Evolutionary conservation across 208 protist genomes (phyloP), one percentile per base, ranked within the genome.

Genomic region (Trypanosoma platydactyli): DNA sequence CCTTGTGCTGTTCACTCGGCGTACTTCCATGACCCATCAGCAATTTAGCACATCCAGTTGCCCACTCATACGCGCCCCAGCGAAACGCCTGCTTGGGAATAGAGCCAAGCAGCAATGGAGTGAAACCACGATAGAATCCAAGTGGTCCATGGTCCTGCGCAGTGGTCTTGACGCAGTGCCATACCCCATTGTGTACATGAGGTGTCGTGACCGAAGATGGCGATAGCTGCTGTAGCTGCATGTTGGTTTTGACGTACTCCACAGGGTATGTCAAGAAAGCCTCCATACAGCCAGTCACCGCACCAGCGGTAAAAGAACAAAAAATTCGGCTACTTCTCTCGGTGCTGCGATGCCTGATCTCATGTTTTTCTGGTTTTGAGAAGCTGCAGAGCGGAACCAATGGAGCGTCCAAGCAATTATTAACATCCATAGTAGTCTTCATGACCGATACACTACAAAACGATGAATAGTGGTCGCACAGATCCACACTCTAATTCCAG

Each of bases 171-270:
- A 64, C 53, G 51, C 72, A 75, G 24, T 77, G 67, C 27, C 58
- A 62, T 6, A 77, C 51, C 3, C 67, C 72, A 24, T 30, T 56
- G 48, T 69, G 70, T 0, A 30, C 52, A 24, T 40, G 62, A 20
- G 57, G 7, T 40, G 25, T 35, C 9, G 56, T 13, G 22, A 41
- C 30, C 12, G 24, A 24, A 16, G 29, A 52, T 25, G 30, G 12
- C 29, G 41, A 24, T 35, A 68, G 33, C 4, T 68, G 41, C 16
- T 62, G 62, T n/a, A 77, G 57, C 50, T 75, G 66, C 6, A 75
- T 41, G 52, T 77, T 58, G 16, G 67, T 77, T 45, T 77, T 77
- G 0, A 77, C 54, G 20, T 75, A 77, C 33, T 77, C 72, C 9
- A 68, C 60, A 7, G 72, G 72, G 41, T 77, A 77, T 24, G 66